phyloP scores from a whole-genome alignment of 495 filamentous ascomycete genomes.

The Podospora pseudocomata region DNA sequence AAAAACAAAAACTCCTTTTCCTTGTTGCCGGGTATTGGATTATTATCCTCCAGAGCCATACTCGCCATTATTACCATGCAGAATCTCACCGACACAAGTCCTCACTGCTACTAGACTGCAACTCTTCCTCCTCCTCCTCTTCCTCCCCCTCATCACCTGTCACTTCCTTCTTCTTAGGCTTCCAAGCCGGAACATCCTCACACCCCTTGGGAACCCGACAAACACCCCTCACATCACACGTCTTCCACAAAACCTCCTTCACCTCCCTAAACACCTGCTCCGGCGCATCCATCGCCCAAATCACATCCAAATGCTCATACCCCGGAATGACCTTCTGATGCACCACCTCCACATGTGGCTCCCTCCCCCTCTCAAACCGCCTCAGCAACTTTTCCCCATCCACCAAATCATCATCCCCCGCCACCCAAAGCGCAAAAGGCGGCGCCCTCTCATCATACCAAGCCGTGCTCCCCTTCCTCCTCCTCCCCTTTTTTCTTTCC shows the following conservation, averaged over 20 bases:
- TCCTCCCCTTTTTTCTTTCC: constrained; percentile 19
- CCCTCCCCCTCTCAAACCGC: constrained; percentile 70
- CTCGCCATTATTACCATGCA: neutral
- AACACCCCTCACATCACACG: constrained; percentile 49
- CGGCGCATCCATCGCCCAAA: constrained; percentile 90
- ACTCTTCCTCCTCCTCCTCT: constrained; percentile 8
- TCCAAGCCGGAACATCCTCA: constrained; percentile 45
- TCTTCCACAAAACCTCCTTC: constrained; percentile 77
- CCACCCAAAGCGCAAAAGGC: constrained; percentile 87
- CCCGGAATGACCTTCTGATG: constrained; percentile 80
- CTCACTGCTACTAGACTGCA: constrained; percentile 31
- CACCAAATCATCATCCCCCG: constrained; percentile 76
- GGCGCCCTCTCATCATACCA: constrained; percentile 83
- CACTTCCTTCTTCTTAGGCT: constrained; percentile 16
- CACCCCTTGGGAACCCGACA: constrained; percentile 65
- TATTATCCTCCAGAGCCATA: neutral
- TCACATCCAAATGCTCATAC: constrained; percentile 92
- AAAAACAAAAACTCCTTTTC: neutral
- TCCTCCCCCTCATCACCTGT: neutral
- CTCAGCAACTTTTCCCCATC: constrained; percentile 72
- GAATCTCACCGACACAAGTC: constrained; percentile 10
- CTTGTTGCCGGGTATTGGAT: neutral
- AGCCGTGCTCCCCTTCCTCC: constrained; percentile 48
- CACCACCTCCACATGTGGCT: constrained; percentile 78
- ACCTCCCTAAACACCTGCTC: constrained; percentile 83